Conservation (phyloP, 305 asterid species). For the Ilex paraguariensis region DNA sequence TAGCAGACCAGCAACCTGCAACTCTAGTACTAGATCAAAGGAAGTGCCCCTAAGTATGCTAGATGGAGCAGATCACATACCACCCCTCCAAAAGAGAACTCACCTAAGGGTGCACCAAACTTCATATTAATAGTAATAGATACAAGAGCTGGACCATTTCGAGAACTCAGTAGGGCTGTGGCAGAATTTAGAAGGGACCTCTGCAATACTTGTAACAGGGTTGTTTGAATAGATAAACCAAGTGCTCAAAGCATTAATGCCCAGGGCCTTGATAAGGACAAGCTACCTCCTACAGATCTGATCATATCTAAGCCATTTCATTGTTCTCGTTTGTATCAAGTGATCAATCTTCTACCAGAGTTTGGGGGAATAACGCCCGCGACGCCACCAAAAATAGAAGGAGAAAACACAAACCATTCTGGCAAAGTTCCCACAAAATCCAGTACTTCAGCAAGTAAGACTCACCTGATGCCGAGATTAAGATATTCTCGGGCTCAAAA, state of each 20-base stretch:
- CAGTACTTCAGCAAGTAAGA: constrained; percentile 2
- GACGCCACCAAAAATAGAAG: constrained; percentile 3
- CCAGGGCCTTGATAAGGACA: constrained; percentile 30
- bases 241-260: constrained; percentile 4
- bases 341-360: constrained; percentile 38
- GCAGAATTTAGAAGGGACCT: constrained; percentile 46
- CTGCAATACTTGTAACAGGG: constrained; percentile 22
- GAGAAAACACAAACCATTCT: constrained; percentile 2
- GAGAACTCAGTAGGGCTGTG: constrained; percentile 28
- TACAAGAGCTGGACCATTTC: constrained; percentile 19
- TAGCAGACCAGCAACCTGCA: constrained; percentile 10
- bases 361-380: constrained; percentile 17
- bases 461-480: not conserved
- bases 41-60: constrained; percentile 41
- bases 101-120: constrained; percentile 1
- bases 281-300: constrained; percentile 34
- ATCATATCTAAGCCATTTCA: constrained; percentile 44
- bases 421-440: constrained; percentile 2
- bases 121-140: constrained; percentile 37
- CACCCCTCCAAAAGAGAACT: constrained; percentile 12
- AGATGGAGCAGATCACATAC: constrained; percentile 27
- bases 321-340: constrained; percentile 40
- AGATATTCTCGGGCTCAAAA: not conserved
- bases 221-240: constrained; percentile 43
- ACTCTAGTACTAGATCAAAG: constrained; percentile 28